A percentile compares a stretch with the other conserved stretches of the same genome.
These are phyloP conservation scores for Zygotorulaspora sp. DNA, from an alignment of 805 yeast genomes.

Conservation along the genomic window DNA sequence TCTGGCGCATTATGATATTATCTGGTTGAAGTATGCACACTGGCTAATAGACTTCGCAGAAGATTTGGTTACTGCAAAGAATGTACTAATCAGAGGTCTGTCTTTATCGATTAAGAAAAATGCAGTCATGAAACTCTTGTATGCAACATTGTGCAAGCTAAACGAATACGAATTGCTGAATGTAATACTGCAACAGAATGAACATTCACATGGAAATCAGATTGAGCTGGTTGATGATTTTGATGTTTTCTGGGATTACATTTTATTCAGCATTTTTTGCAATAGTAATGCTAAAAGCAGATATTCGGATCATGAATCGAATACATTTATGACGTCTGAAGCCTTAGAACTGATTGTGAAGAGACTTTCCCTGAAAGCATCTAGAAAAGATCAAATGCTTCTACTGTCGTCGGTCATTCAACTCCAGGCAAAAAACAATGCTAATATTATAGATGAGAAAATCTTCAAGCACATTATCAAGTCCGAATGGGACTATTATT, in stretches of 20 bases:
- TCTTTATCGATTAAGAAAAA: conserved; percentile 22
- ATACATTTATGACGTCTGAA: conserved; percentile 7
- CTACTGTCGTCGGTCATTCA: conserved; percentile 22
- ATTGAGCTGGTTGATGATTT: conserved; percentile 26
- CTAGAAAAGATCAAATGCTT: conserved; percentile 18
- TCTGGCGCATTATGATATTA: conserved; percentile 29
- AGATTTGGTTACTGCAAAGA: conserved; percentile 25
- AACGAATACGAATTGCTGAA: conserved; percentile 21
- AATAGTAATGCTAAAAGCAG: conserved; percentile 17
- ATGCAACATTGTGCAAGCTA: conserved; percentile 18
- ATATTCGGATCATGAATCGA: conserved; percentile 11
- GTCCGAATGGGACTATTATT: conserved; percentile 18
- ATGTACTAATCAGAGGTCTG: conserved; percentile 23
- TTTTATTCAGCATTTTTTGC: conserved; percentile 26
- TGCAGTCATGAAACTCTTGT: conserved; percentile 22
- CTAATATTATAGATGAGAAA: conserved; percentile 19
- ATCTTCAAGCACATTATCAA: conserved; percentile 23
- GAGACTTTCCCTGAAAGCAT: conserved; percentile 18
- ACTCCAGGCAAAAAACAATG: conserved; percentile 25
- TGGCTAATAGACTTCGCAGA: conserved; percentile 27
- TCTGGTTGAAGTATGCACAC: conserved; percentile 33
- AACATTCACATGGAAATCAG: conserved; percentile 14
- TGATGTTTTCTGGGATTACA: conserved; percentile 31
- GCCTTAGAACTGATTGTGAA: conserved; percentile 17
- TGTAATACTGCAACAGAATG: conserved; percentile 13